Evolutionary conservation across 2,329 filamentous ascomycete species (phyloP).

Genomic region (Calonectria henricotiae): DNA sequence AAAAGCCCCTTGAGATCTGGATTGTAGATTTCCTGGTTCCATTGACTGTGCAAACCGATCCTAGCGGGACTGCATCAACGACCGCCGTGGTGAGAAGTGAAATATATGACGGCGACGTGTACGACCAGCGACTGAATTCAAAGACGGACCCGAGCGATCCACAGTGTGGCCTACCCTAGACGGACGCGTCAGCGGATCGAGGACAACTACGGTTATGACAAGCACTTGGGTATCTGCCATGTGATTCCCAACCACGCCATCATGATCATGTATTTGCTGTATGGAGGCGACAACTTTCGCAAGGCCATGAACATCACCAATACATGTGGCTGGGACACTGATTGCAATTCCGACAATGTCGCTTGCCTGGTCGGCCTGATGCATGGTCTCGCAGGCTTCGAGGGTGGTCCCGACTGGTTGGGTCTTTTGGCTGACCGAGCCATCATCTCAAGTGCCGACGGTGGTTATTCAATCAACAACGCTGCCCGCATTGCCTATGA

Average conservation of each 20-base stretch:
- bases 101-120: not conserved
- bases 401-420: constrained; percentile 26
- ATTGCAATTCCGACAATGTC: constrained; percentile 8
- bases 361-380: not conserved
- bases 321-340: not conserved
- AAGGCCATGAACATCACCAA: constrained; percentile 3
- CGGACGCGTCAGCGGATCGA: not conserved
- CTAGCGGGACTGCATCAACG: not conserved
- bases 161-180: too few relatives aligned
- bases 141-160: not conserved
- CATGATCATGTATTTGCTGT: constrained; percentile 6
- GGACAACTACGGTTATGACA: constrained; percentile 6
- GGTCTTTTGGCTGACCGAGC: constrained; percentile 31
- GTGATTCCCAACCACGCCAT: constrained; percentile 2
- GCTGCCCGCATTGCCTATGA: constrained; percentile 12
- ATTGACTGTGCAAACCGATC: not conserved
- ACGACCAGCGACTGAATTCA: not conserved
- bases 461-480: constrained; percentile 33
- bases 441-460: constrained; percentile 33
- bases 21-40: not conserved
- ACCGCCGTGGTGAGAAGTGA: not conserved
- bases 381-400: not conserved
- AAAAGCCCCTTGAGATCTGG: not conserved
- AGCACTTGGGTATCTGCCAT: not conserved
- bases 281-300: not conserved